Conservation (phyloP, 805 yeast genomes). For the Komagataella mondaviorum region DNA sequence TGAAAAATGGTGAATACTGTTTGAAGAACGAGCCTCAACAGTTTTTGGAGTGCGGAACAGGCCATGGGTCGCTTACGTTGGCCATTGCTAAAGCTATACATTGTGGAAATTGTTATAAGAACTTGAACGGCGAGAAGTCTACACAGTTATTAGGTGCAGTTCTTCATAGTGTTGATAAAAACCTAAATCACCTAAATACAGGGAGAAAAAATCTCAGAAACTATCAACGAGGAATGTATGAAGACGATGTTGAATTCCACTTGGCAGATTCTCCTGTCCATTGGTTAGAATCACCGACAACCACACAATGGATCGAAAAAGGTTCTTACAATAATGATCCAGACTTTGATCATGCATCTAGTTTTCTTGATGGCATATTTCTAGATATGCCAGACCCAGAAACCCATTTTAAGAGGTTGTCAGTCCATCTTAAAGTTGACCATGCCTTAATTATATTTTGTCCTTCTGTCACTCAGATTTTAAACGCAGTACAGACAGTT, state of each 20-base stretch:
- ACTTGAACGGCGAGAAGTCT: constrained; percentile 4
- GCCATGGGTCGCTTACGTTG: constrained; percentile 36
- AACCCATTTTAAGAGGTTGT: constrained; percentile 18
- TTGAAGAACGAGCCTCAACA: constrained; percentile 18
- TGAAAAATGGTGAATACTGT: not conserved
- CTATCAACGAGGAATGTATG: constrained; percentile 28
- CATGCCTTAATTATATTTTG: constrained; percentile 29
- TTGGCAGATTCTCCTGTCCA: constrained; percentile 23
- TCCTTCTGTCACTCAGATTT: constrained; percentile 34
- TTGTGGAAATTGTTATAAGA: constrained; percentile 25
- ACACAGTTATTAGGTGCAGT: constrained; percentile 24
- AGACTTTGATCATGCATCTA: constrained; percentile 6
- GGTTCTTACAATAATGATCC: constrained; percentile 5
- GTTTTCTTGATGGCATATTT: constrained; percentile 27
- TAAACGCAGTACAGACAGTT: constrained; percentile 22
- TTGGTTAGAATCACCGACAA: constrained; percentile 20
- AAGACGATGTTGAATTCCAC: constrained; percentile 31
- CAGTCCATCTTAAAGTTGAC: constrained; percentile 22
- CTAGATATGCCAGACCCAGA: constrained; percentile 32
- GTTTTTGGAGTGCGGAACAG: constrained; percentile 40
- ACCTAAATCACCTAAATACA: constrained; percentile 22
- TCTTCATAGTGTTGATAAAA: constrained; percentile 30
- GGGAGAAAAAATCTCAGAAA: constrained; percentile 25
- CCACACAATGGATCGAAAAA: constrained; percentile 9
- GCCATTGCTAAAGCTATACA: constrained; percentile 28